Conservation (phyloP, 441 rosid species). For the Melastoma candidum region DNA sequence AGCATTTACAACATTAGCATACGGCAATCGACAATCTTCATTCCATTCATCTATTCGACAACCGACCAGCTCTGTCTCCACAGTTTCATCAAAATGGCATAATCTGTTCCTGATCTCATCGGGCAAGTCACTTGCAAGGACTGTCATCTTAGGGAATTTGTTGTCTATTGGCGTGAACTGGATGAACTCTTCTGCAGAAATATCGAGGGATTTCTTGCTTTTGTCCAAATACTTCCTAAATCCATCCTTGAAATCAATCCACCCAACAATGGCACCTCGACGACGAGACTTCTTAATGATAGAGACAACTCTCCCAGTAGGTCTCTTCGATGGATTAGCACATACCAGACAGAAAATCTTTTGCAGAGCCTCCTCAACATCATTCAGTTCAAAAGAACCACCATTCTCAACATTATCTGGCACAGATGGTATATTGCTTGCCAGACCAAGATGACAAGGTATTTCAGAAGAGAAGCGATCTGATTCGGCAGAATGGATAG, state of each 20-base stretch:
- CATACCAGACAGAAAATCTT: constrained; percentile 43
- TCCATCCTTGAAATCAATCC: constrained; percentile 38
- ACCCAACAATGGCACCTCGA: constrained; percentile 63
- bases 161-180: constrained; percentile 62
- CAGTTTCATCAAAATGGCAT: constrained; percentile 46
- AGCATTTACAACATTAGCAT: constrained; percentile 37
- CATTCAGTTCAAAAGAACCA: constrained; percentile 22
- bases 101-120: constrained; percentile 55
- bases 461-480: constrained; percentile 18
- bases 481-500: constrained; percentile 10
- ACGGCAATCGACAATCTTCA: constrained; percentile 55
- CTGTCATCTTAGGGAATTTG: constrained; percentile 64
- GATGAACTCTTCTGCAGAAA: constrained; percentile 33
- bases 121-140: constrained; percentile 42
- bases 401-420: constrained; percentile 20
- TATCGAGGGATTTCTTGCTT: constrained; percentile 25
- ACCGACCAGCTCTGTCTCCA: constrained; percentile 72
- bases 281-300: constrained; percentile 52
- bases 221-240: constrained; percentile 28
- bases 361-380: constrained; percentile 31
- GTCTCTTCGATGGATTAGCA: constrained; percentile 60
- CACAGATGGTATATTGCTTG: constrained; percentile 17
- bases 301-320: constrained; percentile 75
- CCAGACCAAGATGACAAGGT: constrained; percentile 17
- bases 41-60: constrained; percentile 59